Evolutionary conservation across 352 stramenopile species (phyloP).

Genomic region (Globisporangium parvum): DNA sequence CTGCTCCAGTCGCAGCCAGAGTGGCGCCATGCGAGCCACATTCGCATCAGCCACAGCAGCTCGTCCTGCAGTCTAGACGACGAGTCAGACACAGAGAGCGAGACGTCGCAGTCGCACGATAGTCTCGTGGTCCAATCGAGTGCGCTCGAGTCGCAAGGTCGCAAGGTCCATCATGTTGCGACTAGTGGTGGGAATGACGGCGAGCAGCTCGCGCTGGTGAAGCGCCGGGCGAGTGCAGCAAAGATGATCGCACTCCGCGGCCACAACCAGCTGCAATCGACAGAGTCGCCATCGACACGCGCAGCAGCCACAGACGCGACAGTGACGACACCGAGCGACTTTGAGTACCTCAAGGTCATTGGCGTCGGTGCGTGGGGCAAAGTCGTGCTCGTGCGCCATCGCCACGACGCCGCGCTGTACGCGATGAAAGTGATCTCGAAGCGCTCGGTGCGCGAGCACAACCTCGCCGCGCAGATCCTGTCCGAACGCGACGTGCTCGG

Average conservation of each 20-base stretch:
- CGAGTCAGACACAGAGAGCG: slow-evolving; percentile 29
- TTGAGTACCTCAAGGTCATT: slow-evolving; percentile 86
- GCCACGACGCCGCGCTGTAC: slow-evolving; percentile 46
- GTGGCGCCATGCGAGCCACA: neutral
- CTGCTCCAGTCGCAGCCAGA: slow-evolving; percentile 4
- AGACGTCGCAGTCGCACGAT: slow-evolving; percentile 2
- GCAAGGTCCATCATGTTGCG: slow-evolving; percentile 46
- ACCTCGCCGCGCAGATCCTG: slow-evolving; percentile 48
- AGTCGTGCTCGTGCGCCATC: slow-evolving; percentile 71
- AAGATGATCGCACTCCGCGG: slow-evolving; percentile 85
- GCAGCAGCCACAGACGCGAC: neutral
- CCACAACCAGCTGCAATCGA: slow-evolving; percentile 3
- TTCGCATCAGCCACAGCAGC: slow-evolving; percentile 11
- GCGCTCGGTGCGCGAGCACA: slow-evolving; percentile 36
- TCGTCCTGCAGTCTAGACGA: slow-evolving; percentile 4
- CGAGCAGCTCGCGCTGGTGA: slow-evolving; percentile 54
- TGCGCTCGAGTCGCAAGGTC: slow-evolving; percentile 37
- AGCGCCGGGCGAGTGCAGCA: slow-evolving; percentile 31
- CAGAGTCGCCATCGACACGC: neutral
- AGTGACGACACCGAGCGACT: slow-evolving; percentile 48
- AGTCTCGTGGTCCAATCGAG: slow-evolving; percentile 54
- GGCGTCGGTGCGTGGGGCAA: slow-evolving; percentile 83
- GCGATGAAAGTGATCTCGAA: slow-evolving; percentile 82
- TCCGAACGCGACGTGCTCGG: slow-evolving; percentile 75
- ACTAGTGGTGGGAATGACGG: slow-evolving; percentile 41